Evolutionary conservation across 164 flowering plant species (phyloP), one percentile per base, ranked within the genome.

Genomic region (Saururus chinensis): DNA sequence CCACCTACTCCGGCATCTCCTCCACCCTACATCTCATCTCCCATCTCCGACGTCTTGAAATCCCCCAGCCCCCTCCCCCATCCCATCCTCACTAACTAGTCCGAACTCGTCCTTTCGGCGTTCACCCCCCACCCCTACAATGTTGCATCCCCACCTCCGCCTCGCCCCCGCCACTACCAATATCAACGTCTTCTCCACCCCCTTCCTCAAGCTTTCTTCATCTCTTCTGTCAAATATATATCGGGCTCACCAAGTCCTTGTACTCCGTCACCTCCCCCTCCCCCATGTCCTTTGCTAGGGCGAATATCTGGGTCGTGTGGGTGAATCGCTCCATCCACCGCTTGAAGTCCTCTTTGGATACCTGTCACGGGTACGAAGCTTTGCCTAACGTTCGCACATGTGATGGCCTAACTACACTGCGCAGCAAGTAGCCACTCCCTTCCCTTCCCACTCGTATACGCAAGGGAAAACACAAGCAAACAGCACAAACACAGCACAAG

Each of bases 121-220:
- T 78, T 82, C 49, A 88, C 79, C 64, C 51, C 76, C 42, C 93
- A n/a, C n/a, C 98, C 9, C 66, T 60, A 19, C 57, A 17, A 49
- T 85, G 78, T 35, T 84, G 93, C 0, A 96, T 91, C 51, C 96
- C 98, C 17, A 91, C 84, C 63, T 88, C 98, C 56, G 83, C 92
- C n/a, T n/a, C 0, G 93, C 98, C 35, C 98, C 98, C 0, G 98
- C 92, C 0, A 87, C 93, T 1, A 84, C 89, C 64, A 88, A 53
- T 61, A 91, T 85, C 48, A 88, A 67, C 11, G 73, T 62, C 71
- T 76, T 86, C 73, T 84, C 92, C 40, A 88, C 2, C 9, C 93
- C 96, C 49, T 30, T 74, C 64, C 77, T 52, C 26, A 88, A 65
- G 22, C 78, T 79, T 68, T 76, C 76, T 51, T 80, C 81, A 54